Percentiles rank a stretch among this genome's conserved stretches.
phyloP scores from a whole-genome alignment of 805 yeast species.

The Yarrowia phangngaensis region DNA sequence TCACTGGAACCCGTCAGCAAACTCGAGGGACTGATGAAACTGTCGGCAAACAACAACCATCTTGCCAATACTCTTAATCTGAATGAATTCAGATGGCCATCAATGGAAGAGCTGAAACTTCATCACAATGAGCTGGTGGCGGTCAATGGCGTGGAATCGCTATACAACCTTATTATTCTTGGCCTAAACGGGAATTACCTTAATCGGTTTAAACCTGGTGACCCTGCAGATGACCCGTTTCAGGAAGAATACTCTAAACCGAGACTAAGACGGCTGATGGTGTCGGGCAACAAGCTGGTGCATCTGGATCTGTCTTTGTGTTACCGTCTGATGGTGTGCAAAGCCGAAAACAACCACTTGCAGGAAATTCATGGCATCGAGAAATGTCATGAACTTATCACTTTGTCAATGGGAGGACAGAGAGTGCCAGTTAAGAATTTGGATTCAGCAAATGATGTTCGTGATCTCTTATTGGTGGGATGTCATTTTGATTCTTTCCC shows the following conservation, averaged over 20 bases:
- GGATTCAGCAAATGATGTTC: constrained; percentile 36
- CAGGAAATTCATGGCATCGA: constrained; percentile 37
- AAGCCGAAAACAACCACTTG: constrained; percentile 33
- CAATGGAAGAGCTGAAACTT: constrained; percentile 34
- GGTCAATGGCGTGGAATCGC: constrained; percentile 34
- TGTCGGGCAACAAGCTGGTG: constrained; percentile 42
- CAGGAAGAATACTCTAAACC: not conserved
- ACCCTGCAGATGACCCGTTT: not conserved
- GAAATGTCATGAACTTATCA: constrained; percentile 43
- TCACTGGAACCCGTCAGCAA: constrained; percentile 42
- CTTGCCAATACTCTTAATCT: constrained; percentile 32
- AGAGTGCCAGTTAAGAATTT: constrained; percentile 22
- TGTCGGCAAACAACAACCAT: constrained; percentile 34
- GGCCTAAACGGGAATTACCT: constrained; percentile 42
- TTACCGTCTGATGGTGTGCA: constrained; percentile 27
- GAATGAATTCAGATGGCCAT: constrained; percentile 30
- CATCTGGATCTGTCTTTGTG: constrained; percentile 36
- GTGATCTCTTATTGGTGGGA: constrained; percentile 45
- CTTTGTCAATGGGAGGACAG: constrained; percentile 35
- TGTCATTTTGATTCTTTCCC: constrained; percentile 29
- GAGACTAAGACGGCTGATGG: constrained; percentile 35
- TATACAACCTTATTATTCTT: constrained; percentile 41
- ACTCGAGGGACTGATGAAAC: constrained; percentile 38
- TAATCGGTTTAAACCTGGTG: constrained; percentile 20
- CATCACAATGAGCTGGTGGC: constrained; percentile 32